Evolutionary conservation across 768 basidiomycete species (phyloP).

Genomic region (Lactarius quietus): DNA sequence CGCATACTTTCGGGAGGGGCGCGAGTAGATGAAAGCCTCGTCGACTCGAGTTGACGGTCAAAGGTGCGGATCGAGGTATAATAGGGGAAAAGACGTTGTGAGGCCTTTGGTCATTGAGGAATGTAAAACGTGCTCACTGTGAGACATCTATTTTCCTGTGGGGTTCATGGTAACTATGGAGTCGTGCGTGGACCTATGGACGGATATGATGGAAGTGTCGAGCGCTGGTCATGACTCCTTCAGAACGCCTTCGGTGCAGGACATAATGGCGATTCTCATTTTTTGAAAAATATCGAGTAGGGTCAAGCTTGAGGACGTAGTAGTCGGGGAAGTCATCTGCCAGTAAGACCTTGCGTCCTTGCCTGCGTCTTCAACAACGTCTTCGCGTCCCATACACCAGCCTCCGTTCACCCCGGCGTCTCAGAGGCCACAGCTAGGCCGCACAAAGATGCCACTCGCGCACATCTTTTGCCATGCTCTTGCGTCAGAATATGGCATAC

Average conservation of each 20-base stretch:
- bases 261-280: no score
- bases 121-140: background rate
- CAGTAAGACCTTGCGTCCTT: background rate
- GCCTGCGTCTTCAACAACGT: no score
- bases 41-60: no score
- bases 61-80: no score
- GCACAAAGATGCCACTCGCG: background rate
- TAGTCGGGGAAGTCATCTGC: background rate
- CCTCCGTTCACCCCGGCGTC: background rate
- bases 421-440: background rate
- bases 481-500: background rate
- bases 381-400: no score
- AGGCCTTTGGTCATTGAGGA: no score
- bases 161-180: background rate
- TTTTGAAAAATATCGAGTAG: no score
- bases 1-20: no score
- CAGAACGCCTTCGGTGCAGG: no score
- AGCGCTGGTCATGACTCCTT: no score
- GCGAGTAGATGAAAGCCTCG: no score
- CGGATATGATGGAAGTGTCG: background rate
- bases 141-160: background rate
- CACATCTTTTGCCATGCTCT: background rate
- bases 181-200: background rate
- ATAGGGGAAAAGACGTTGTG: background rate
- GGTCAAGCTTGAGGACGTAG: background rate